Base-by-base conservation (phyloP, 768 basidiomycete species). In the Tylopilus rubrobrunneus region DNA sequence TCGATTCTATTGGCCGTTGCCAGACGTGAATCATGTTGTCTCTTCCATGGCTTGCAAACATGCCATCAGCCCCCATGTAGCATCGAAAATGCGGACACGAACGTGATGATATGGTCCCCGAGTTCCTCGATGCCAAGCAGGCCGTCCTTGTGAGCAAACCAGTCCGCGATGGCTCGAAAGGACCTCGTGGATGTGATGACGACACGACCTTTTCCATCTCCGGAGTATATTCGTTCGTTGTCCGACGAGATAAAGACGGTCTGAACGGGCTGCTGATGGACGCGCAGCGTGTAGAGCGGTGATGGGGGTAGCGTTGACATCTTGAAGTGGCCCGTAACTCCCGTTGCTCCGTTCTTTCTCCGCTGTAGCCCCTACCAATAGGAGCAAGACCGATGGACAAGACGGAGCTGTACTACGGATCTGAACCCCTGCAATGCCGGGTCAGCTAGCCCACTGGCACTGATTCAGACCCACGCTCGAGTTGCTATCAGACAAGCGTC, bases 21-120 rank as follows among this genome's bases (percentile, higher is more conserved):
- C 89, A 93, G 6, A 89, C 75, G 64, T 90, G 86, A 31, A 94
- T 67, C 67, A 90, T 89, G 70, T 95, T 90, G 71, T 96, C 93
- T 45, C 93, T 75, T 15, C 83, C 89, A 59, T 94, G 91, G 14
- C 92, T 59, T 50, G 34, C 11, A 14, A 39, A 45, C 8, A n/a
- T n/a, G 34, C 1, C 15, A 27, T 60, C 43, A 58, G 53, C 17
- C 12, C 11, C 9, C n/a, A 23, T 11, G 10, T 10, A 1, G 36
- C 1, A 25, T 19, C 4, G 10, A 33, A 51, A 23, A 56, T 25
- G 37, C 33, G 23, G 47, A 34, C 19, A 80, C 88, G 60, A 68
- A 97, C 95, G 92, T 96, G 62, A 98, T 74, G 56, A 95, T 68
- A 19, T 65, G 67, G 0, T 74, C 67, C 7, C 74, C 77, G 81